Evolutionary conservation across 2,329 filamentous ascomycete genomes (phyloP).

Genomic region (Colletotrichum phormii): DNA sequence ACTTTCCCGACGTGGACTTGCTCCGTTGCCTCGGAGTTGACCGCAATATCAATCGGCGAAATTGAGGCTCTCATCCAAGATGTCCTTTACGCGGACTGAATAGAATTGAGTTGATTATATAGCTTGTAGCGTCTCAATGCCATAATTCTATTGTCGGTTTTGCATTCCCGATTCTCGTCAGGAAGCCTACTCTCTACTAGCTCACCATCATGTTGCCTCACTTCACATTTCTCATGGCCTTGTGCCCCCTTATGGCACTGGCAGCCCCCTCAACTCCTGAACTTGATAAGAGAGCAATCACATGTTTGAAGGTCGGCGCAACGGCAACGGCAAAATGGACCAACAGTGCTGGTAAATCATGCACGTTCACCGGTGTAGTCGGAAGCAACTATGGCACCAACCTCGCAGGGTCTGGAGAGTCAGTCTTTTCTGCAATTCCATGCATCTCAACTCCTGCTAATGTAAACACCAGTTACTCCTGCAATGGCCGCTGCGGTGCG

Average conservation of each 20-base stretch:
- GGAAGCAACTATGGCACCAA: conserved; percentile 62
- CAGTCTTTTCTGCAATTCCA: conserved; percentile 35
- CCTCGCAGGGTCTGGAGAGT: conserved; percentile 55
- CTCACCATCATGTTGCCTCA: conserved; percentile 22
- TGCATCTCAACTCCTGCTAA: not conserved
- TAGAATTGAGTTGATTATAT: not conserved
- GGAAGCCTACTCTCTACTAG: not conserved
- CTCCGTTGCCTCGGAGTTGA: conserved; percentile 14
- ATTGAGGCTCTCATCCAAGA: conserved; percentile 1
- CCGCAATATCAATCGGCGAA: conserved; percentile 10
- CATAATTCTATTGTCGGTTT: not conserved
- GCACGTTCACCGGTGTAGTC: conserved; percentile 56
- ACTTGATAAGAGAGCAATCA: conserved; percentile 45
- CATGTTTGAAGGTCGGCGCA: conserved; percentile 51
- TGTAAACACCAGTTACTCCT: conserved; percentile 53
- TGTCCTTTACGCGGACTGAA: too few species aligned
- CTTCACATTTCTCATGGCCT: conserved; percentile 25
- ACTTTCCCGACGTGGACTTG: conserved; percentile 9
- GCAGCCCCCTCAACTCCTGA: conserved; percentile 26
- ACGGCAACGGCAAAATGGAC: conserved; percentile 60
- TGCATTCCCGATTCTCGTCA: not conserved
- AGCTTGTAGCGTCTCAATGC: not conserved
- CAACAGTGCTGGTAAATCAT: conserved; percentile 54
- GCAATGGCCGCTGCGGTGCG: conserved; percentile 60
- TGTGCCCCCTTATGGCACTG: conserved; percentile 22